Conservation (phyloP, 2,329 filamentous ascomycete genomes). For the Lasiodiplodia gonubiensis region DNA sequence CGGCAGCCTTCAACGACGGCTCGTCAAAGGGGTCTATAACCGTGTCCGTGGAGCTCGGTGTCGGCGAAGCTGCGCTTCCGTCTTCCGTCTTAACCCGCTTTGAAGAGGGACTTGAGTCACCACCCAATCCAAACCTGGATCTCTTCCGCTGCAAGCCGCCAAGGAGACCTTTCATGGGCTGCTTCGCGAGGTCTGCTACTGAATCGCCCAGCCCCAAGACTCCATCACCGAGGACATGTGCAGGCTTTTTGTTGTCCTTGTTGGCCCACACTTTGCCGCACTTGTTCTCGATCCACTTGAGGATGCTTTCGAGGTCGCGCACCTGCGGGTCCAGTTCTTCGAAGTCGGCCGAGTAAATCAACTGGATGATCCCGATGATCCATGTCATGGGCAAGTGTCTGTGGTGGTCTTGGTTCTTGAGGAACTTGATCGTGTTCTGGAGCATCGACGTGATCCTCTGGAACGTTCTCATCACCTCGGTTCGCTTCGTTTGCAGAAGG, state of each 20-base stretch:
- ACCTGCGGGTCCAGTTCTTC: background rate
- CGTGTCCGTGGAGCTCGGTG: background rate
- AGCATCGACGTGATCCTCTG: background rate
- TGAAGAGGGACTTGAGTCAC: background rate
- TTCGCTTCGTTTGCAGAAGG: background rate
- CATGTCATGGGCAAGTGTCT: background rate
- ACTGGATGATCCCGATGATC: background rate
- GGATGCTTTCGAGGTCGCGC: background rate
- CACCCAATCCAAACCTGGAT: background rate
- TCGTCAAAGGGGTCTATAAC: background rate
- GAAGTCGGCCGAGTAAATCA: background rate
- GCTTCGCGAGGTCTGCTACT: background rate
- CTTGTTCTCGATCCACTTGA: slow-evolving; percentile 3
- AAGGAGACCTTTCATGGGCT: background rate
- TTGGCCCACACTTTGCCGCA: background rate
- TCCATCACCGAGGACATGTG: background rate
- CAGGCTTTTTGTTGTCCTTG: background rate
- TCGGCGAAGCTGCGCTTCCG: background rate
- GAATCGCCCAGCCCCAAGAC: background rate
- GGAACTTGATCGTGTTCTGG: background rate
- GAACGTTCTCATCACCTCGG: background rate
- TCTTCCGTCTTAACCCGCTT: background rate
- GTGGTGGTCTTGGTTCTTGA: slow-evolving; percentile 1
- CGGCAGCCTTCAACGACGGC: background rate
- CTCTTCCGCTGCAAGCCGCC: background rate